phyloP scores from a whole-genome alignment of 352 stramenopile species.

The Phytophthora idaei region DNA sequence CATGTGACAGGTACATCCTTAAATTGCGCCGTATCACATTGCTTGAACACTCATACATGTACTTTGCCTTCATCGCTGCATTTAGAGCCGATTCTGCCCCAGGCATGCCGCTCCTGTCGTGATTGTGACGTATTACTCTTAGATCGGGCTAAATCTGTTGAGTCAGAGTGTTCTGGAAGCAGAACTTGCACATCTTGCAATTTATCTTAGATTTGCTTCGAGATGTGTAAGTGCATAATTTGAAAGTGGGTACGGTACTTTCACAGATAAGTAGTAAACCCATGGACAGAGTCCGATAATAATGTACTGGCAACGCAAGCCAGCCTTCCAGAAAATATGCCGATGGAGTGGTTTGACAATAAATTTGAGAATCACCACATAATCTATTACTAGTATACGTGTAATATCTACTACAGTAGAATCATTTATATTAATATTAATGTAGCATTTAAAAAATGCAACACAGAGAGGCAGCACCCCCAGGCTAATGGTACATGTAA shows the following conservation, averaged over 20 bases:
- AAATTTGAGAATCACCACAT: no score
- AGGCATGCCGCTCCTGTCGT: not conserved
- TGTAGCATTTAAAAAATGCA: no score
- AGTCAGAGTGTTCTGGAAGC: conserved; percentile 11
- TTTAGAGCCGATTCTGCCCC: not conserved
- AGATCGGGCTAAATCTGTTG: conserved; percentile 5
- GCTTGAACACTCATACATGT: no score
- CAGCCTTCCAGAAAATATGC: no score
- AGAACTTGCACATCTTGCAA: conserved; percentile 16
- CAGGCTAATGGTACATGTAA: no score
- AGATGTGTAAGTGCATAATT: conserved; percentile 11
- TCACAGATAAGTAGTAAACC: not conserved
- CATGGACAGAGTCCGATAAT: not conserved
- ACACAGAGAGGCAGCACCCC: no score
- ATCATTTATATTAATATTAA: no score
- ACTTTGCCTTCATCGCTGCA: not conserved
- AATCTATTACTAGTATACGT: no score
- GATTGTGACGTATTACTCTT: not conserved
- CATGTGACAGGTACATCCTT: no score
- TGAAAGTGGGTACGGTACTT: conserved; percentile 13
- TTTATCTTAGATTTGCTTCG: conserved; percentile 6
- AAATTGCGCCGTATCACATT: no score
- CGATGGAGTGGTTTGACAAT: not conserved
- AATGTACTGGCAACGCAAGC: not conserved
- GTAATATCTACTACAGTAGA: no score